Evolutionary conservation across 306 rosid species (phyloP).

Genomic region (Cotoneaster glaucophyllus): DNA sequence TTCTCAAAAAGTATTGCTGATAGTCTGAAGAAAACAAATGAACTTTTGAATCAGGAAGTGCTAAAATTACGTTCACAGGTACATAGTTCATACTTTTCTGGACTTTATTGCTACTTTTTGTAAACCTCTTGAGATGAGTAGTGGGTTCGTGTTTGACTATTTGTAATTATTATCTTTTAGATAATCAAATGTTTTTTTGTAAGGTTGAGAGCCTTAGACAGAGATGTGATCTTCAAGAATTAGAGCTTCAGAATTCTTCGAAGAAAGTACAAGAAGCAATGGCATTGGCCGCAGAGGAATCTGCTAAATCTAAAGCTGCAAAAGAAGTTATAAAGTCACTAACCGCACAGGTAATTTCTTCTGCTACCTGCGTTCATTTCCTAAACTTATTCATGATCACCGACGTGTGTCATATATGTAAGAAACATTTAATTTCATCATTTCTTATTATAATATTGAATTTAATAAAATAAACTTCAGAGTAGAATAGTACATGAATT

Average conservation of each 20-base stretch:
- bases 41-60: constrained; percentile 77
- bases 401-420: not conserved
- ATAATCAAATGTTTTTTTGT: constrained; percentile 4
- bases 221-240: constrained; percentile 77
- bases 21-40: constrained; percentile 86
- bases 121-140: not conserved
- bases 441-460: not conserved
- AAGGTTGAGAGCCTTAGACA: constrained; percentile 80
- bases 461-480: not conserved
- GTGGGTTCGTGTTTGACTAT: not conserved
- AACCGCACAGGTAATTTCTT: constrained; percentile 69
- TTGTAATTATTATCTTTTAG: not conserved
- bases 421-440: not conserved
- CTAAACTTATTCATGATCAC: constrained; percentile 2
- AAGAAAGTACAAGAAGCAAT: constrained; percentile 80
- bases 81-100: constrained; percentile 9
- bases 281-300: constrained; percentile 75
- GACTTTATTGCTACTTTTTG: not conserved
- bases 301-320: constrained; percentile 74
- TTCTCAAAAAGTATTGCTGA: constrained; percentile 73
- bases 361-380: constrained; percentile 10
- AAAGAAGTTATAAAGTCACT: constrained; percentile 95
- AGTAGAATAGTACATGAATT: not conserved
- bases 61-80: constrained; percentile 76
- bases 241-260: constrained; percentile 68